Evolutionary conservation across 441 rosid species (phyloP).

Genomic region (Syzygium syzygioides): DNA sequence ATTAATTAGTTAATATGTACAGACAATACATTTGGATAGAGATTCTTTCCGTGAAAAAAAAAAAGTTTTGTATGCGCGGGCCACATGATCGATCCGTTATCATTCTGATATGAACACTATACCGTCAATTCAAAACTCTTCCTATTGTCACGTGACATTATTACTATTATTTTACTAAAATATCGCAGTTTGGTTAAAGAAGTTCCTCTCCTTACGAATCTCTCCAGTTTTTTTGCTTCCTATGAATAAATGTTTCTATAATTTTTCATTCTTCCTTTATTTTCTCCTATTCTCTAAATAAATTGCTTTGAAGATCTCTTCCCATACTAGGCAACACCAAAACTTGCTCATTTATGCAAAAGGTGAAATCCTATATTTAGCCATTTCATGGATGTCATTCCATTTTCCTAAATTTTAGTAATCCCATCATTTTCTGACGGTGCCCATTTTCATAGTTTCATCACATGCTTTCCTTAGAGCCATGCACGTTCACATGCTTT

Average conservation of each 20-base stretch:
- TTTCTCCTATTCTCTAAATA: background rate
- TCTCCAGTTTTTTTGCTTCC: background rate
- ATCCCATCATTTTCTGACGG: background rate
- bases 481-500: background rate
- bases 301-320: background rate
- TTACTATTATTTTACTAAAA: background rate
- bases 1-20: background rate
- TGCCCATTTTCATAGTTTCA: background rate
- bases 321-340: background rate
- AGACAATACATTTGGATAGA: background rate
- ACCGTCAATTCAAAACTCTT: background rate
- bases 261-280: background rate
- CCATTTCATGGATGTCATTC: background rate
- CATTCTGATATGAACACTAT: background rate
- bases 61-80: background rate
- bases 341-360: background rate
- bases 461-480: background rate
- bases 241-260: background rate
- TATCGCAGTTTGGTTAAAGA: background rate
- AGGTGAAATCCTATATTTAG: background rate
- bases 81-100: fast-evolving
- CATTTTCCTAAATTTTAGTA: background rate
- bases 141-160: background rate
- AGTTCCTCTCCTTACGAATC: background rate
- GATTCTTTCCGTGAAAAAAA: background rate